Base-by-base conservation (phyloP, 306 rosid genomes). In the Vigna angularis region DNA sequence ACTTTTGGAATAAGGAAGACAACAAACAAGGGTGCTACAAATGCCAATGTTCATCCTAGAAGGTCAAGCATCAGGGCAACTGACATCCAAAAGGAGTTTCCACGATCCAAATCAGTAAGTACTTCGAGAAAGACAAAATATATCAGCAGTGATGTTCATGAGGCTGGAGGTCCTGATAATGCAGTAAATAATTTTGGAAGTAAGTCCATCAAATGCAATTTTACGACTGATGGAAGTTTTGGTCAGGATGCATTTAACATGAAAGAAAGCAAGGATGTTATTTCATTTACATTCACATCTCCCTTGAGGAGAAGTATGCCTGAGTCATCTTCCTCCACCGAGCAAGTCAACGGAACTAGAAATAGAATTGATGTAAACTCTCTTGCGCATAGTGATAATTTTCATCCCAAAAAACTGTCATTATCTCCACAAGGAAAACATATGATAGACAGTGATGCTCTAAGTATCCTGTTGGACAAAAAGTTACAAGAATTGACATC, bases 231-330 rank as follows among this genome's bases (percentile, higher is more conserved):
- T 77, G 79, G 88, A 59, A 80, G 83, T 70, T 61, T 80, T 72
- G 78, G 79, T 69, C 72, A 77, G 82, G 84, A 83, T 79, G 76
- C 78, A 26, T 86, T 88, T 74, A 84, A 55, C 65, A 81, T 81
- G 85, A 88, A 89, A 57, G 90, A 86, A 51, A 84, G 88, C 79
- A 86, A 78, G 76, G 98, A 87, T 75, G 88, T 93, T 44, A 82
- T 95, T 81, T 95, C 99, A 9, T 95, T 93, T 83, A 93, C 99
- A 9, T 95, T 95, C 86, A 95, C 87, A 9, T 89, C 94, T 68
- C 98, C 99, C 38, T 59, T 93, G 83, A 93, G 89, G 82, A 92
- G 79, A 75, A 85, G 81, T 61, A 58, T 71, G 48, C 57, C 79
- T 45, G 91, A 88, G 50, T 74, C 89, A 69, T 85, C 63, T 50